Percentiles rank a stretch among this genome's conserved stretches.
Conservation (phyloP, 352 stramenopile genomes). For the Phytophthora ohioensis region DNA sequence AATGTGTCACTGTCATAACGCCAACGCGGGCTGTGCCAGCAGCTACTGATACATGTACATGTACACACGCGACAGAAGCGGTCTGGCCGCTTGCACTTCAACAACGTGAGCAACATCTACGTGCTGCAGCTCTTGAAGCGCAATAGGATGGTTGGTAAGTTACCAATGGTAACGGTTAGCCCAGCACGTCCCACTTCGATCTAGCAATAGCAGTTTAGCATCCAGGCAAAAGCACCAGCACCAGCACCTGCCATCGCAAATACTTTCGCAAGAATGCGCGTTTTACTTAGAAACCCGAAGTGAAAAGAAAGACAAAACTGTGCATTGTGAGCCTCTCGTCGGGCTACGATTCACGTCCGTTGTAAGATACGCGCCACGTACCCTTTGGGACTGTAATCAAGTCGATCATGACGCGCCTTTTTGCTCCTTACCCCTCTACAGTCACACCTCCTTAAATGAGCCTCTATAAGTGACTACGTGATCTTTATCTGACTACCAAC, state of each 20-base stretch:
- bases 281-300: slow-evolving; percentile 33
- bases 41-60: too few relatives aligned
- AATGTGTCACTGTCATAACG: too few relatives aligned
- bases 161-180: background rate
- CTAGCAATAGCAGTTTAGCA: slow-evolving; percentile 6
- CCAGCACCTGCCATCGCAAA: slow-evolving; percentile 5
- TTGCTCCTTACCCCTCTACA: background rate
- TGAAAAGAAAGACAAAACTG: background rate
- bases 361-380: slow-evolving; percentile 34
- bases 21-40: too few relatives aligned
- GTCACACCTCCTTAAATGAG: too few relatives aligned
- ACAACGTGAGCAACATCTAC: slow-evolving; percentile 3
- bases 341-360: slow-evolving; percentile 24
- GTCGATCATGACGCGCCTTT: slow-evolving; percentile 9
- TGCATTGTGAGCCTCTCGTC: slow-evolving; percentile 16
- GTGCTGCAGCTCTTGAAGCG: slow-evolving; percentile 12
- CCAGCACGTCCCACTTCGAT: slow-evolving; percentile 12
- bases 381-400: slow-evolving; percentile 9
- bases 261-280: background rate
- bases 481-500: too few relatives aligned
- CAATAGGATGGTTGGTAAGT: slow-evolving; percentile 4
- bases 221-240: background rate
- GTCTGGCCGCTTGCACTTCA: slow-evolving; percentile 12
- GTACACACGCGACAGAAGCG: slow-evolving; percentile 5
- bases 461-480: too few relatives aligned